Conservation (phyloP, 2,329 filamentous ascomycete species). For the Sporothrix inflata region DNA sequence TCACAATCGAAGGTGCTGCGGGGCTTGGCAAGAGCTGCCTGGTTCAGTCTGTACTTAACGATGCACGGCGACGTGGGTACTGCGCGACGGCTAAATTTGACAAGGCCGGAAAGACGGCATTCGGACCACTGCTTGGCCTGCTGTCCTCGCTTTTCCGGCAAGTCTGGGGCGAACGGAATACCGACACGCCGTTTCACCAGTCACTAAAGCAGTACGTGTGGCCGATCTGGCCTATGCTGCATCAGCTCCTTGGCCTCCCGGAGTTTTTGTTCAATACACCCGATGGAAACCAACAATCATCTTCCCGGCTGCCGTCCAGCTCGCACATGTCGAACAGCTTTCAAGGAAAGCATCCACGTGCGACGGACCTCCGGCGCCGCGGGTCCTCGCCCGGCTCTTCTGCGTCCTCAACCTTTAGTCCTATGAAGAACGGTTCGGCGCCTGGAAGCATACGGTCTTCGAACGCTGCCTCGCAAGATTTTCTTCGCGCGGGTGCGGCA, state of each 20-base stretch:
- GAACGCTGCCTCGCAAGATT: slow-evolving; percentile 61
- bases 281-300: slow-evolving; percentile 32
- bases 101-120: slow-evolving; percentile 61
- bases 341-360: slow-evolving; percentile 38
- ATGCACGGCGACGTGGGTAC: slow-evolving; percentile 64
- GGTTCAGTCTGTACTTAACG: slow-evolving; percentile 64
- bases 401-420: slow-evolving; percentile 48
- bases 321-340: slow-evolving; percentile 36
- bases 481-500: slow-evolving; percentile 59
- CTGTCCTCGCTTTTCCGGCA: slow-evolving; percentile 69
- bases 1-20: slow-evolving; percentile 63
- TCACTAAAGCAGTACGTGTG: slow-evolving; percentile 64
- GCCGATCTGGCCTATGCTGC: slow-evolving; percentile 66
- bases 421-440: slow-evolving; percentile 35
- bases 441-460: slow-evolving; percentile 45
- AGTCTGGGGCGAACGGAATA: slow-evolving; percentile 68
- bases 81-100: slow-evolving; percentile 70
- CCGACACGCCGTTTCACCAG: slow-evolving; percentile 66
- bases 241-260: slow-evolving; percentile 63
- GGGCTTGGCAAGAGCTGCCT: slow-evolving; percentile 69
- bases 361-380: slow-evolving; percentile 36
- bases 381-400: slow-evolving; percentile 46
- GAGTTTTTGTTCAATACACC: slow-evolving; percentile 64
- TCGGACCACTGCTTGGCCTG: slow-evolving; percentile 66
- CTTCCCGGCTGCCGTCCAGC: slow-evolving; percentile 46